Conservation (phyloP, 2,329 filamentous ascomycete species). For the Apiospora arundinis region DNA sequence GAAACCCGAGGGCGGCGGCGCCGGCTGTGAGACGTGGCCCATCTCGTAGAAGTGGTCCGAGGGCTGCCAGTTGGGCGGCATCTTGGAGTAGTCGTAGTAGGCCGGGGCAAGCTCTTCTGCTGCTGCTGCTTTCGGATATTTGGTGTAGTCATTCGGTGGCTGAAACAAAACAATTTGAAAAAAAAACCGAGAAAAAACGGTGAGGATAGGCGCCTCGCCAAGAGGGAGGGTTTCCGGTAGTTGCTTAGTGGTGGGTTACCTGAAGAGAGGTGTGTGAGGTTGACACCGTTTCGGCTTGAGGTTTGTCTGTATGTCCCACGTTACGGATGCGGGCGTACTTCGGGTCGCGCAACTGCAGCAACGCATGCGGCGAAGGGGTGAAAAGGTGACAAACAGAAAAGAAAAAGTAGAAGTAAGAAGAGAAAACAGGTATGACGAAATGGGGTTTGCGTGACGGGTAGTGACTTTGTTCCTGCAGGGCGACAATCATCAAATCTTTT, state of each 20-base stretch:
- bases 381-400: background rate
- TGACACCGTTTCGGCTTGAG: background rate
- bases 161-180: background rate
- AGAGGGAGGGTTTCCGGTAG: background rate
- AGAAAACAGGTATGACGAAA: background rate
- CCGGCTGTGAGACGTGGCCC: background rate
- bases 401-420: background rate
- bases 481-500: background rate
- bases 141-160: background rate
- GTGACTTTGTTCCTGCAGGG: constrained; percentile 11
- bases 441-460: background rate
- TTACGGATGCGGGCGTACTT: constrained; percentile 12
- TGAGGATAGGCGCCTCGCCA: too few relatives aligned
- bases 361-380: background rate
- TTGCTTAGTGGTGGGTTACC: background rate
- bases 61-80: constrained; percentile 1
- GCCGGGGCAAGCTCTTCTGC: background rate
- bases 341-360: constrained; percentile 15
- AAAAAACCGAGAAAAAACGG: background rate
- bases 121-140: background rate
- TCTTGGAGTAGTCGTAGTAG: background rate
- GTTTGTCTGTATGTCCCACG: background rate
- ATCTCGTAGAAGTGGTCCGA: constrained; percentile 6
- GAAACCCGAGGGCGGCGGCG: background rate
- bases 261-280: background rate